phyloP scores from a whole-genome alignment of 2,329 filamentous ascomycete genomes.

The Fusarium armeniacum region DNA sequence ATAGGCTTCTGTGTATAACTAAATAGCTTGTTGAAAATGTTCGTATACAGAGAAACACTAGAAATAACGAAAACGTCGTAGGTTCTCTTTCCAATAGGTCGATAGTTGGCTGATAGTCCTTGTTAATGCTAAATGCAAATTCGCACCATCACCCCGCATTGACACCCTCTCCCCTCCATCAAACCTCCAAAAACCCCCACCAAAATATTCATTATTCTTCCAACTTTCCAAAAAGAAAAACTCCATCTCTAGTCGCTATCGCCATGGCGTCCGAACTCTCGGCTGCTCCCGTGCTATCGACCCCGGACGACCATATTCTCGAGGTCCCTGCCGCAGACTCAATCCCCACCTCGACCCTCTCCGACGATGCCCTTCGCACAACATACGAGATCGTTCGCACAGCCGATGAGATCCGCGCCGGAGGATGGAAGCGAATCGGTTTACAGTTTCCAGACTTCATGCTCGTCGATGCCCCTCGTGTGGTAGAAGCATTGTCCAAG shows the following conservation, averaged over 20 bases:
- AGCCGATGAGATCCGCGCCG: constrained; percentile 78
- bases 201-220: constrained; percentile 40
- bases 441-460: constrained; percentile 97
- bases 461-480: constrained; percentile 85
- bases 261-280: constrained; percentile 64
- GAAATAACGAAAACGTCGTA: neutral
- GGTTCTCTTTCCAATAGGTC: neutral
- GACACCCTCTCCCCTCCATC: constrained; percentile 45
- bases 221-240: constrained; percentile 31
- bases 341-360: constrained; percentile 53
- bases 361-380: constrained; percentile 77
- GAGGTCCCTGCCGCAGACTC: constrained; percentile 63
- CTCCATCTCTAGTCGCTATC: neutral
- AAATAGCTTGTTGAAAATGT: neutral
- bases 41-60: neutral
- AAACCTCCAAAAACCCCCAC: constrained; percentile 36
- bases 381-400: constrained; percentile 91
- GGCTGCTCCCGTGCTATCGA: constrained; percentile 72
- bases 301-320: constrained; percentile 71
- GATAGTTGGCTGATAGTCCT: neutral
- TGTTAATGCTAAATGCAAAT: neutral
- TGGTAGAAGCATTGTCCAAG: constrained; percentile 70
- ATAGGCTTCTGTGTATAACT: neutral
- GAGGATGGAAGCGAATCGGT: constrained; percentile 81
- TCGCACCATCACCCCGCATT: constrained; percentile 50